Conservation (phyloP, 257 asterid species). For the Cynanchum wilfordii region DNA sequence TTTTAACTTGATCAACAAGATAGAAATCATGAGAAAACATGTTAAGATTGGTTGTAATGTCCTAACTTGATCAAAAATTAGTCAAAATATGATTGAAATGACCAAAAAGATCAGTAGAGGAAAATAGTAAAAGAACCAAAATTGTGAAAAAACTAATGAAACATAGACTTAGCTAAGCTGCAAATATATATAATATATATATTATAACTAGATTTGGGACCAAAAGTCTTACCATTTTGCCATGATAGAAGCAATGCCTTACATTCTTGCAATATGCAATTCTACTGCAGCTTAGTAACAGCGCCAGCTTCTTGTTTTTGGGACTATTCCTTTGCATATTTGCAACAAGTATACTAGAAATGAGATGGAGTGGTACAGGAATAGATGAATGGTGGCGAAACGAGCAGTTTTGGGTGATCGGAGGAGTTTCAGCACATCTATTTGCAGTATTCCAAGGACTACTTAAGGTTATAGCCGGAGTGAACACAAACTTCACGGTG, state of each 20-base stretch:
- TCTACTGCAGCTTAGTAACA: slow-evolving; percentile 22
- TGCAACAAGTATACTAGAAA: slow-evolving; percentile 31
- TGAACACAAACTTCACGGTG: slow-evolving; percentile 30
- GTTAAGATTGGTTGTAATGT: too few species aligned
- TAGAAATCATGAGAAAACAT: too few species aligned
- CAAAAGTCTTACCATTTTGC: too few species aligned
- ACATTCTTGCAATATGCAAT: neutral
- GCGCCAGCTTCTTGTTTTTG: slow-evolving; percentile 31
- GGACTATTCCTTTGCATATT: slow-evolving; percentile 30
- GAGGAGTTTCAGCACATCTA: slow-evolving; percentile 36
- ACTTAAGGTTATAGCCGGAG: slow-evolving; percentile 28
- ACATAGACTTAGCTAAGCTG: too few species aligned
- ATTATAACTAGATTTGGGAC: too few species aligned
- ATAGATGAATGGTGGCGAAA: slow-evolving; percentile 41
- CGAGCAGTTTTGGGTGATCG: slow-evolving; percentile 42
- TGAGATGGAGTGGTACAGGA: slow-evolving; percentile 37
- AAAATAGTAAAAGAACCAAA: too few species aligned
- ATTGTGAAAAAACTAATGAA: too few species aligned
- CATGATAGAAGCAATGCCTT: neutral
- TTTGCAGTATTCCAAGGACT: slow-evolving; percentile 33
- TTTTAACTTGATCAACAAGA: too few species aligned
- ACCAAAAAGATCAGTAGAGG: too few species aligned
- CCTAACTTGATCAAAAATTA: too few species aligned
- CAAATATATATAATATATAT: too few species aligned
- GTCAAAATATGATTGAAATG: too few species aligned